Conservation (phyloP, 2,329 filamentous ascomycete species). For the Monosporascus sp. region DNA sequence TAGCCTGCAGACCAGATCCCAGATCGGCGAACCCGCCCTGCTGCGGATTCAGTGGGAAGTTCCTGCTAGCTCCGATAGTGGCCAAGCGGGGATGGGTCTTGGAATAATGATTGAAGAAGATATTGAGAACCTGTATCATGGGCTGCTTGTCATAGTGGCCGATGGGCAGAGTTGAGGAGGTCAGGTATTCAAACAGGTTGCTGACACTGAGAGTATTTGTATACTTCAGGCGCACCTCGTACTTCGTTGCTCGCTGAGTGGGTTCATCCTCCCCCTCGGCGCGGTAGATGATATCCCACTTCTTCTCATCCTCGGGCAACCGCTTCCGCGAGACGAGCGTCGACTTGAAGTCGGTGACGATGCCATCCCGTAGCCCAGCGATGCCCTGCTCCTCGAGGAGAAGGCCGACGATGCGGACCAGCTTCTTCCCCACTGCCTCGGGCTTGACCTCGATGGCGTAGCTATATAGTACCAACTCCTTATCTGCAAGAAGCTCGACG, state of each 20-base stretch:
- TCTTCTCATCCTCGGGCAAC: constrained; percentile 8
- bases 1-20: constrained; percentile 20
- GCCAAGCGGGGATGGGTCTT: constrained; percentile 19
- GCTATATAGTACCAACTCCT: constrained; percentile 12
- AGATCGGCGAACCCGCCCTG: constrained; percentile 14
- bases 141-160: constrained; percentile 19
- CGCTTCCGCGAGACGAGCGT: constrained; percentile 24
- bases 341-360: constrained; percentile 30
- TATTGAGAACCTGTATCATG: constrained; percentile 17
- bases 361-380: constrained; percentile 3
- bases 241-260: constrained; percentile 4
- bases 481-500: constrained; percentile 8
- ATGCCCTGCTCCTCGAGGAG: constrained; percentile 19
- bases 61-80: constrained; percentile 26
- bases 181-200: constrained; percentile 21
- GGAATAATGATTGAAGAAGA: constrained; percentile 27
- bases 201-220: constrained; percentile 20
- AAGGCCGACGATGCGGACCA: constrained; percentile 14
- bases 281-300: constrained; percentile 18
- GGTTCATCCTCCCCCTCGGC: constrained; percentile 26
- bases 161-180: constrained; percentile 16
- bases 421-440: constrained; percentile 11
- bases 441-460: constrained; percentile 15
- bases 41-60: constrained; percentile 16
- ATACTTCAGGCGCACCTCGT: constrained; percentile 17